These are phyloP conservation scores for Polyplosphaeria fusca DNA, from an alignment of 495 filamentous ascomycete species.

Conservation along the genomic window DNA sequence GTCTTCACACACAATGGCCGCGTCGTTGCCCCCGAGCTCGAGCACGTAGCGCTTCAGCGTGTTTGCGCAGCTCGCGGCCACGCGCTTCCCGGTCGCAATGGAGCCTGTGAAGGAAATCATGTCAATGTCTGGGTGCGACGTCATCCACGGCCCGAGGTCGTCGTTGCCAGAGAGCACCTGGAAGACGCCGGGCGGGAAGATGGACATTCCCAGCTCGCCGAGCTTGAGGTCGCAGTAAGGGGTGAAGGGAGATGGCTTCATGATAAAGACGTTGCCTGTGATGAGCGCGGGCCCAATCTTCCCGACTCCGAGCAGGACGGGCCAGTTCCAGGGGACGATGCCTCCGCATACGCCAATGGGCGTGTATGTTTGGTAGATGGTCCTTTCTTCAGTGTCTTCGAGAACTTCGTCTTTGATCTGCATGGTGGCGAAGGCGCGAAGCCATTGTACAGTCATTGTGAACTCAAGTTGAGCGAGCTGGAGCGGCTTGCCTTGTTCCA, in stretches of 20 bases:
- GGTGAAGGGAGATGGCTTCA: slow-evolving; percentile 61
- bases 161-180: slow-evolving; percentile 66
- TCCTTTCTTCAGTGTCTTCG: slow-evolving; percentile 40
- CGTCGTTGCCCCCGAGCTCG: slow-evolving; percentile 67
- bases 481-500: slow-evolving; percentile 22
- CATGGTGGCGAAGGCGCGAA: slow-evolving; percentile 14
- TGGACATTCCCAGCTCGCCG: slow-evolving; percentile 57
- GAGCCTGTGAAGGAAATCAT: slow-evolving; percentile 72
- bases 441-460: slow-evolving; percentile 15
- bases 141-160: slow-evolving; percentile 58
- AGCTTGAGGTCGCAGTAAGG: slow-evolving; percentile 66
- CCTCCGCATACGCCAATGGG: slow-evolving; percentile 36
- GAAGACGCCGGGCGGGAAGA: slow-evolving; percentile 65
- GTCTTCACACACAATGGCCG: slow-evolving; percentile 62
- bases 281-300: slow-evolving; percentile 56
- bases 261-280: slow-evolving; percentile 61
- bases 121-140: slow-evolving; percentile 57
- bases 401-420: slow-evolving; percentile 39
- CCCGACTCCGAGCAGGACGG: slow-evolving; percentile 51
- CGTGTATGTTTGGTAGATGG: slow-evolving; percentile 27
- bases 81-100: slow-evolving; percentile 59
- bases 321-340: slow-evolving; percentile 61
- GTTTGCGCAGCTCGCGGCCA: slow-evolving; percentile 59
- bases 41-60: slow-evolving; percentile 62
- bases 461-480: slow-evolving; percentile 4